Base-by-base conservation (phyloP, 2,329 filamentous ascomycete species). In the Xylariaceae sp. region DNA sequence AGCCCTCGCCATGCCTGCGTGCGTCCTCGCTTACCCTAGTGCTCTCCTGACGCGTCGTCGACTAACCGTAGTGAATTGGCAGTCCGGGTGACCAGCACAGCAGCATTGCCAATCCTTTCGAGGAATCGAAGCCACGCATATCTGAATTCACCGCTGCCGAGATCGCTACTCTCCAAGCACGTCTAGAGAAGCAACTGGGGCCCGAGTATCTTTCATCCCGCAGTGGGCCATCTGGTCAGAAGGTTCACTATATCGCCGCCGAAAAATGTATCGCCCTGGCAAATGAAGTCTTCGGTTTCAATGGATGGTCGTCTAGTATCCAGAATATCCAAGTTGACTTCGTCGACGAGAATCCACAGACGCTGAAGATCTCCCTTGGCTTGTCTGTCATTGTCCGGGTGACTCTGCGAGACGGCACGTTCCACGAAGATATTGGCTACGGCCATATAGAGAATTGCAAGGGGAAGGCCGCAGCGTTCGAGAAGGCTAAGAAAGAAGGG, bases 401-500 rank as follows among this genome's bases (percentile, higher is more conserved):
- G 32, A 96, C 91, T 1, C 74, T 99, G 50, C 87, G 86, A 58
- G 92, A 97, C 72, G 94, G 94, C 44, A 94, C 92, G n/a, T 97
- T 85, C 68, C 94, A 97, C 69, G 94, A 99, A 80, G 94, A 99
- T 68, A 87, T 97, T 58, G 94, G 94, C 26, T 99, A 99, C 67
- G 94, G 94, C 7, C 89, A 94, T 62, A 95, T 95, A 63, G 92
- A 97, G 71, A 99, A 99, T 67, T 90, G 87, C 70, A 95, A 92
- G 72, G 88, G 89, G 52, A 99, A 99, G 74, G 92, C 92, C 2
- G 87, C 89, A 48, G 94, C 92, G 0, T 99, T 97, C 66, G 94
- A 99, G 70, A 99, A 99, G 73, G 92, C 94, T 1, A 99, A 97
- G 76, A 99, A 99, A 70, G 92, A 97, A 74, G 95, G 90, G 7